Evolutionary conservation across 495 filamentous ascomycete genomes (phyloP), one percentile per base, ranked within the genome.

Genomic region (Xylaria acuta): DNA sequence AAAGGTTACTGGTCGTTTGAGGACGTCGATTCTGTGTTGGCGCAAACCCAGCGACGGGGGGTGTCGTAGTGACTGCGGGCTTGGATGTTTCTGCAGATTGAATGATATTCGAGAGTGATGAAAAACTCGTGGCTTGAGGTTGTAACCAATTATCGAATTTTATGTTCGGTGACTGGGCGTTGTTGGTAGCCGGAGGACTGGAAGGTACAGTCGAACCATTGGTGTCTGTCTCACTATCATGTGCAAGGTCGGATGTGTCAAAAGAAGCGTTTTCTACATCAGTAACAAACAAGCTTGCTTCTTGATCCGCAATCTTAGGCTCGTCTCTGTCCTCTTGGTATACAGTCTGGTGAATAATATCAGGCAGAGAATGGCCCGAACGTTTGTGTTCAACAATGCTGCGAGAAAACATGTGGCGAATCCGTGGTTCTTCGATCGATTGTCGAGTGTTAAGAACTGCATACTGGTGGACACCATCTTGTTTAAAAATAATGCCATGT

Each of bases 401-500:
- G 9, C 75, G 72, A 0, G 85, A 86, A 70, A 83, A 83, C 6
- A 81, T 58, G 72, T 88, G 86, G 8, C 78, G 77, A 27, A 86
- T 72, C 54, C 79, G 76, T 32, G 84, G 80, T 45, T 82, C 82
- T 16, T 78, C 79, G 6, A 81, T 67, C 43, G 67, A 53, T 43
- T 72, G 64, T 41, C 71, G 54, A 59, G 66, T 63, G 53, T 63
- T 67, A 64, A 87, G 75, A 74, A 86, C 67, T 49, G 92, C 82
- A 78, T 89, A 92, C 0, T 81, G 76, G 32, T 82, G 83, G 58
- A 83, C 82, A 11, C 82, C 82, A 56, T 79, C 73, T 58, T 76
- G 78, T 18, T 83, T 77, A 45, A 97, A 87, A 32, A 84, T 77
- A 47, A 97, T 85, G 25, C 88, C 90, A 74, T 94, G 90, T 11